Conservation (phyloP, 192 early-diverging fungal species). For the Powellomyces hirtus region DNA sequence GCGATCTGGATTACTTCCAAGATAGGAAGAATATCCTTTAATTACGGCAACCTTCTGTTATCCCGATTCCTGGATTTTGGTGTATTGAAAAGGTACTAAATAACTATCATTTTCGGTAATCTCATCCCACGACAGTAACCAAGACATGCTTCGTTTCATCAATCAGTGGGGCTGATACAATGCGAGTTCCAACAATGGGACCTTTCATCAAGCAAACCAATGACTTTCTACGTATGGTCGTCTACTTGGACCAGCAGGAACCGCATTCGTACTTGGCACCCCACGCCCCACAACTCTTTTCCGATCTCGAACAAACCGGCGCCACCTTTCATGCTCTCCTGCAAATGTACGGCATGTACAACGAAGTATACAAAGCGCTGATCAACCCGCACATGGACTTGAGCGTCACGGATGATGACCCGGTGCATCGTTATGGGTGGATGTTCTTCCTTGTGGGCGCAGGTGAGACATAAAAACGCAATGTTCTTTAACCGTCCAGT, state of each 20-base stretch:
- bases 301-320: neutral
- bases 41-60: neutral
- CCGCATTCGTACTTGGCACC: too few relatives aligned
- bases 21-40: neutral
- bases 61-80: neutral
- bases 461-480: neutral
- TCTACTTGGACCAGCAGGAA: too few relatives aligned
- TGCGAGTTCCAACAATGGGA: neutral
- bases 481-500: neutral
- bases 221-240: neutral
- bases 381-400: neutral
- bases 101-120: too few relatives aligned
- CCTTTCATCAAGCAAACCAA: neutral
- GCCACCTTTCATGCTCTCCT: neutral
- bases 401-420: neutral
- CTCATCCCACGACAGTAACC: too few relatives aligned
- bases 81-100: slow-evolving; percentile 8
- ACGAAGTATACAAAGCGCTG: neutral
- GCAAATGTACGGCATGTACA: neutral
- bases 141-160: too few relatives aligned
- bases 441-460: slow-evolving; percentile 19
- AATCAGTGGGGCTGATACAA: neutral
- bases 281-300: neutral
- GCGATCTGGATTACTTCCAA: slow-evolving; percentile 2
- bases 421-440: slow-evolving; percentile 16